Evolutionary conservation across 306 rosid species (phyloP).

Genomic region (Alnus glutinosa): DNA sequence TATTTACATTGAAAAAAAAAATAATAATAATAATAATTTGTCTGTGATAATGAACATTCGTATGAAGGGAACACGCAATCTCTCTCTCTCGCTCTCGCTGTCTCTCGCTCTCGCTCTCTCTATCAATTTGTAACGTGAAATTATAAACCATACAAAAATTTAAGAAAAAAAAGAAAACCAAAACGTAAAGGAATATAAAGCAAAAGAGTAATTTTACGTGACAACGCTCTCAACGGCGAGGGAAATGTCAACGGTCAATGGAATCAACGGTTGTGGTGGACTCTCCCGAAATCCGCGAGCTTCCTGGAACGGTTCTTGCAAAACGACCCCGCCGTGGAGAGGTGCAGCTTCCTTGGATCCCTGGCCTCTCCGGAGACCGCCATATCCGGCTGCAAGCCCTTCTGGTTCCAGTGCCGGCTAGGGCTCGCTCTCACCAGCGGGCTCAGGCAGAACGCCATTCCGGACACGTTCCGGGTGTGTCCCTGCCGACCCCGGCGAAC

Average conservation of each 20-base stretch:
- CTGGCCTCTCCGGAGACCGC: slow-evolving; percentile 49
- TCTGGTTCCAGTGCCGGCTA: slow-evolving; percentile 65
- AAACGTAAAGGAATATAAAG: slow-evolving; percentile 16
- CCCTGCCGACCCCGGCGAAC: slow-evolving; percentile 50
- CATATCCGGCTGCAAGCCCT: slow-evolving; percentile 53
- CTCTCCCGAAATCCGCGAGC: slow-evolving; percentile 85
- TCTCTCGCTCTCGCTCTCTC: background rate
- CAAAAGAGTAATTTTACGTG: slow-evolving; percentile 10
- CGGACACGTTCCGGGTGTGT: slow-evolving; percentile 48
- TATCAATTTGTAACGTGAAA: background rate
- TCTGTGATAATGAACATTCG: slow-evolving; percentile 25
- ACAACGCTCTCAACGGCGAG: slow-evolving; percentile 19
- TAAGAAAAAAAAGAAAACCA: background rate
- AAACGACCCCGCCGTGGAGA: slow-evolving; percentile 64
- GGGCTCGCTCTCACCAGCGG: slow-evolving; percentile 89
- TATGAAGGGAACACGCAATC: slow-evolving; percentile 37
- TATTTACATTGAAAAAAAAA: slow-evolving; percentile 30
- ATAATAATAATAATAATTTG: background rate
- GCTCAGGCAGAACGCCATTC: slow-evolving; percentile 77
- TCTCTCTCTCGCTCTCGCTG: background rate
- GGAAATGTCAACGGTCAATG: slow-evolving; percentile 26
- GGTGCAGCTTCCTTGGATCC: slow-evolving; percentile 49
- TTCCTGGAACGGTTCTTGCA: slow-evolving; percentile 82
- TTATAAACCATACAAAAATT: background rate
- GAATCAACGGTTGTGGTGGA: slow-evolving; percentile 70